These are phyloP conservation scores for Pochonia chlamydosporia DNA, from an alignment of 2,329 filamentous ascomycete species.

Conservation along the genomic window DNA sequence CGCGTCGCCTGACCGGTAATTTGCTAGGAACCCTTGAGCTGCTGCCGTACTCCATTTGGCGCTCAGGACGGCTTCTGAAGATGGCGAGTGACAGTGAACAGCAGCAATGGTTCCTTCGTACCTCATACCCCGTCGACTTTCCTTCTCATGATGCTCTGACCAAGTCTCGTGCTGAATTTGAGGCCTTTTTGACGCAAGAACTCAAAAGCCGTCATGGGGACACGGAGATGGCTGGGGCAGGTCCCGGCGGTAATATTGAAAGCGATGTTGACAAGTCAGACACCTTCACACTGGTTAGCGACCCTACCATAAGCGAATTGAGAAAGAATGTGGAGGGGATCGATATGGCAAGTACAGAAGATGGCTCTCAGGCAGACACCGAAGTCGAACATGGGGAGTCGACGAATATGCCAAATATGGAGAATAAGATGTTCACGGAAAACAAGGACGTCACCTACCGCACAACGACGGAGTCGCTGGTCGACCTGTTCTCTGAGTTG, in stretches of 20 bases:
- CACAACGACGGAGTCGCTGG: constrained; percentile 38
- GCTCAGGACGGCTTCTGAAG: too few relatives aligned
- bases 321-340: too few relatives aligned
- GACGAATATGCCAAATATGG: constrained; percentile 26
- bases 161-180: constrained; percentile 25
- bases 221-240: background rate
- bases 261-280: too few relatives aligned
- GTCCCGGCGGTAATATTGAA: too few relatives aligned
- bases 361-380: background rate
- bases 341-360: too few relatives aligned
- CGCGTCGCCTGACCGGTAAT: too few relatives aligned
- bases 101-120: constrained; percentile 32
- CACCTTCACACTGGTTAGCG: constrained; percentile 17
- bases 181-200: constrained; percentile 23
- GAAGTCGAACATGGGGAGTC: constrained; percentile 10
- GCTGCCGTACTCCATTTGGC: too few relatives aligned
- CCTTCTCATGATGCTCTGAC: constrained; percentile 29
- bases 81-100: constrained; percentile 11
- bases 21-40: too few relatives aligned
- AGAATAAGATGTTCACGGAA: constrained; percentile 45
- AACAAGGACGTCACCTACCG: constrained; percentile 43
- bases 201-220: constrained; percentile 12
- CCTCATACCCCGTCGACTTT: constrained; percentile 31
- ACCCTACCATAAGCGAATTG: constrained; percentile 12
- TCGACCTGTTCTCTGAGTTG: constrained; percentile 51